Evolutionary conservation across 768 basidiomycete species (phyloP), one percentile per base, ranked within the genome.

Genomic region (Suillus placidus): DNA sequence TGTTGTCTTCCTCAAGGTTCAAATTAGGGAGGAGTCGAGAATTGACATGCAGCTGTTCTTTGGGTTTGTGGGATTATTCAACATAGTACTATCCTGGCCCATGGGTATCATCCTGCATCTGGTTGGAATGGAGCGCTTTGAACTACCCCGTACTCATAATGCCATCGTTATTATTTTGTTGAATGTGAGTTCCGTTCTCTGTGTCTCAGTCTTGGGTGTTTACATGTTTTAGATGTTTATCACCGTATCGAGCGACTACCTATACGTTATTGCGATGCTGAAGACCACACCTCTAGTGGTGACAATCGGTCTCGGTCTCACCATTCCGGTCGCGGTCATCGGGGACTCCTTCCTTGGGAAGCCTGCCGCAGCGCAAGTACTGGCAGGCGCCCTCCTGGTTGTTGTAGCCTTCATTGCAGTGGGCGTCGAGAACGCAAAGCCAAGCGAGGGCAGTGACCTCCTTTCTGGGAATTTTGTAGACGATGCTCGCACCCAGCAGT

Each of bases 21-120:
- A 87, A 64, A 91, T 97, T 61, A 87, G 85, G 52, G 83, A 84
- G 42, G 94, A 96, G 72, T 90, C 91, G 6, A 85, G 94, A 62
- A 85, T 95, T 70, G 89, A 96, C 74, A 95, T 96, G 95, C 92
- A 94, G 68, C 82, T 96, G 35, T 96, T 97, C 81, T 95, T 97
- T 71, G 96, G 96, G 30, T 97, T 93, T 69, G 94, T 97, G 34
- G 94, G 95, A 12, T 79, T 94, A 16, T 93, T 93, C 81, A 97
- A 93, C 75, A 87, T 94, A 72, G 66, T 91, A 6, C 75, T 81
- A 18, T 86, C 86, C 66, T 92, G 93, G 88, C 94, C 94, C 0
- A 77, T 94, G 13, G 93, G 89, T 1, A 70, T 94, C 30, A 63
- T 94, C 52, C 84, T 99, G 47, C 93, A 98, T 73, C 74, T 87